Percentiles rank a stretch among this genome's conserved stretches.
Evolutionary conservation across 2,329 filamentous ascomycete genomes (phyloP).

Genomic region (Thelonectria discophora): DNA sequence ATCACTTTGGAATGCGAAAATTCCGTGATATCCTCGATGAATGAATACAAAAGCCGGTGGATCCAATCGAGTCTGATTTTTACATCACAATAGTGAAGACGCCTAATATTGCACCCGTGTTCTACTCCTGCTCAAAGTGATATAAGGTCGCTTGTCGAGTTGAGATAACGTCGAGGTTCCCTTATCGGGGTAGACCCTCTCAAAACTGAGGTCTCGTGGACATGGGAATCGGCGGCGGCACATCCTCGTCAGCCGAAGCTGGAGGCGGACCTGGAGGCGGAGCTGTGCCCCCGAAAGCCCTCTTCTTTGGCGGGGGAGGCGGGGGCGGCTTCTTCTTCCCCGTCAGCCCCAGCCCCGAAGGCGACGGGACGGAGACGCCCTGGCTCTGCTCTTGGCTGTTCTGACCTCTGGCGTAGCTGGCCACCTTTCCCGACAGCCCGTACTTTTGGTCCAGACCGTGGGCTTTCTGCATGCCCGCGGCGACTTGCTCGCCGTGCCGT

Average conservation of each 20-base stretch:
- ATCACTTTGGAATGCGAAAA: conserved; percentile 33
- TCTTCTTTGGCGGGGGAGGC: conserved; percentile 64
- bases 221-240: conserved; percentile 63
- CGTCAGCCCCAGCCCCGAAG: conserved; percentile 34
- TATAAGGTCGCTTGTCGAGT: background rate
- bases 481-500: conserved; percentile 73
- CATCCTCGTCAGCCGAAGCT: conserved; percentile 41
- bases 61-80: conserved; percentile 26
- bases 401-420: conserved; percentile 38
- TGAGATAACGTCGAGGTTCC: background rate
- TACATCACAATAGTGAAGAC: background rate
- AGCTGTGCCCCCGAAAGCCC: conserved; percentile 46
- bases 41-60: conserved; percentile 34
- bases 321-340: conserved; percentile 65
- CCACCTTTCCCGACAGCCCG: conserved; percentile 56
- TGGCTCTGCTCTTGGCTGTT: conserved; percentile 29
- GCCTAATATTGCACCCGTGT: background rate
- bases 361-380: conserved; percentile 15
- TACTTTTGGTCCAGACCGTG: conserved; percentile 70
- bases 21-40: conserved; percentile 35
- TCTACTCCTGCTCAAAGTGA: background rate
- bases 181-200: conserved; percentile 1
- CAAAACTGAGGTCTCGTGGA: conserved; percentile 60
- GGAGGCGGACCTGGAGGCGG: background rate
- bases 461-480: conserved; percentile 65